A percentile compares a stretch with the other conserved stretches of the same genome.
phyloP scores from a whole-genome alignment of 805 yeast genomes.

The Helenozyma rhizophorensis region DNA sequence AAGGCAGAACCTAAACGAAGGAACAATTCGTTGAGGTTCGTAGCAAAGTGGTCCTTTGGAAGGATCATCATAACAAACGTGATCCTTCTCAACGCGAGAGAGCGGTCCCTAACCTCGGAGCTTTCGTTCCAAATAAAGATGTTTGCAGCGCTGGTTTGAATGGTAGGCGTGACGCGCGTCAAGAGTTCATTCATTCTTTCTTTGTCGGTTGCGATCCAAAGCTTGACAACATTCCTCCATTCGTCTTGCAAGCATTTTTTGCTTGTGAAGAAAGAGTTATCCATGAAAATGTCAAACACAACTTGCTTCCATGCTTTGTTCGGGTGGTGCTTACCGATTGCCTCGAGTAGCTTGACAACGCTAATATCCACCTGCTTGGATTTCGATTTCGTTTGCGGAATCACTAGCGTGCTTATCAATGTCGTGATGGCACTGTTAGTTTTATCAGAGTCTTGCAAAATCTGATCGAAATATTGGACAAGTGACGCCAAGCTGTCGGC shows the following conservation, averaged over 20 bases:
- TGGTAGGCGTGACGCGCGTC: slow-evolving; percentile 25
- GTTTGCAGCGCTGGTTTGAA: slow-evolving; percentile 50
- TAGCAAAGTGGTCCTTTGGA: slow-evolving; percentile 53
- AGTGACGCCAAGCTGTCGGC: slow-evolving; percentile 35
- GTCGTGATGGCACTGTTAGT: slow-evolving; percentile 45
- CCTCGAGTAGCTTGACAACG: slow-evolving; percentile 42
- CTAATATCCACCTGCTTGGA: slow-evolving; percentile 34
- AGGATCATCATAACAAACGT: slow-evolving; percentile 60
- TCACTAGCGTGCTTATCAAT: slow-evolving; percentile 49
- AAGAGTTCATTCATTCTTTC: slow-evolving; percentile 55
- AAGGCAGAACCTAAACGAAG: slow-evolving; percentile 32
- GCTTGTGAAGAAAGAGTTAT: slow-evolving; percentile 47
- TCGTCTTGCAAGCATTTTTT: slow-evolving; percentile 16
- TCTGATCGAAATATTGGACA: slow-evolving; percentile 26
- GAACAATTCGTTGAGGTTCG: slow-evolving; percentile 45
- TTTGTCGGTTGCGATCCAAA: slow-evolving; percentile 64
- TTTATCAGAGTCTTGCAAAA: slow-evolving; percentile 60
- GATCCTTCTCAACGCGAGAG: slow-evolving; percentile 55
- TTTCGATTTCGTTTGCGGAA: slow-evolving; percentile 49
- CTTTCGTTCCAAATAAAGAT: slow-evolving; percentile 69
- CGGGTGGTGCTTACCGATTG: slow-evolving; percentile 30
- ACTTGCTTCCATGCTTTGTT: slow-evolving; percentile 59
- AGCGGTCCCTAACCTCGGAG: slow-evolving; percentile 53
- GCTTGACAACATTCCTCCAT: slow-evolving; percentile 56
- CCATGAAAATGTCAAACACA: slow-evolving; percentile 63